A percentile compares a stretch with the other conserved stretches of the same genome.
These are phyloP conservation scores for Rhipidocladum racemiflorum DNA, from an alignment of 176 grass and related monocot species.

Conservation along the genomic window DNA sequence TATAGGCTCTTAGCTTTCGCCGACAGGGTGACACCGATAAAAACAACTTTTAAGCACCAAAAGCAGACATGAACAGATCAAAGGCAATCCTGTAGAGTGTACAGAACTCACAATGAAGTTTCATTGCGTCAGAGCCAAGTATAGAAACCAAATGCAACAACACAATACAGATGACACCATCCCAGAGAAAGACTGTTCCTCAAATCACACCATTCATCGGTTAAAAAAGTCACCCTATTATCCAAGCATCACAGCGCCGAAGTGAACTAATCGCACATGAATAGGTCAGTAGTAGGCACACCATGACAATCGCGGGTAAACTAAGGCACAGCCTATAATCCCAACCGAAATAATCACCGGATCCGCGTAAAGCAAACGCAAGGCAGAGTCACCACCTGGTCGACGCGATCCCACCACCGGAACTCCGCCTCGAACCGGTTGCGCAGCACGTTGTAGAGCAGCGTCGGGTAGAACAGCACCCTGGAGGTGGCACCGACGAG, in stretches of 20 bases:
- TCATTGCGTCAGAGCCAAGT: background rate
- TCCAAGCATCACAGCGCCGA: background rate
- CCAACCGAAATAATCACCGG: background rate
- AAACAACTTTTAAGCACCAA: background rate
- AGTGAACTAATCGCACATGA: slow-evolving; percentile 1
- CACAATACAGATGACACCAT: background rate
- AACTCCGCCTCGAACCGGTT: slow-evolving; percentile 80
- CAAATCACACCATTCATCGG: background rate
- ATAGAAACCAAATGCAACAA: background rate
- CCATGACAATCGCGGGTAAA: background rate
- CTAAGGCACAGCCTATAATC: slow-evolving; percentile 3
- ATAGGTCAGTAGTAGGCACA: background rate
- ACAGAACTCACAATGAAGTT: background rate
- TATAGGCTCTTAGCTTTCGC: background rate
- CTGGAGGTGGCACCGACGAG: slow-evolving; percentile 78
- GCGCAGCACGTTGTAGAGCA: slow-evolving; percentile 85
- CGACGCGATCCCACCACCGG: slow-evolving; percentile 92
- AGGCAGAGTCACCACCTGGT: slow-evolving; percentile 48
- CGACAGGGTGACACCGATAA: background rate
- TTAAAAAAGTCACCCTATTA: background rate
- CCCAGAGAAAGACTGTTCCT: background rate
- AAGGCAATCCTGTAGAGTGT: background rate
- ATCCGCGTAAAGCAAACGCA: background rate
- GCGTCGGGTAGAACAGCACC: slow-evolving; percentile 92
- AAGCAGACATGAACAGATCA: background rate